Evolutionary conservation across 208 protist genomes (phyloP), one percentile per base, ranked within the genome.

Genomic region (Acanthamoeba triangularis): DNA sequence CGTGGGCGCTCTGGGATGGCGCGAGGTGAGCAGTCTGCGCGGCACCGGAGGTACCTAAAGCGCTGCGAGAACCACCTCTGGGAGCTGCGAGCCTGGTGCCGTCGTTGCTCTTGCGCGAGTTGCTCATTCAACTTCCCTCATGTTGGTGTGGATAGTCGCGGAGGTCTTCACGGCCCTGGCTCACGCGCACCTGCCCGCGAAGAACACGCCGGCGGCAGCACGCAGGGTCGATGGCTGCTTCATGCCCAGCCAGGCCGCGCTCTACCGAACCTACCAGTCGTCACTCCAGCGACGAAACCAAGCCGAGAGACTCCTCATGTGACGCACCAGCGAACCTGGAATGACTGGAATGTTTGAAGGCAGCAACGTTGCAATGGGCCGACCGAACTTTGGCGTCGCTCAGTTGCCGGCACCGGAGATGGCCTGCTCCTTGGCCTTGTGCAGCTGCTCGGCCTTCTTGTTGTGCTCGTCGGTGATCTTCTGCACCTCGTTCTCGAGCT

Each of bases 401-500:
- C 59, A 63, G 59, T 63, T 63, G 59, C 59, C 59, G 59, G 14
- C 59, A 49, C 80, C 80, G 49, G 44, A 44, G 80, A 88, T 88
- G 49, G 80, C 80, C 80, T 88, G 41, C 80, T 92, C 87, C 87
- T 92, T 92, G 25, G 52, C 63, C 87, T 92, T 92, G 87, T 47
- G 87, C n/a, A 92, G 87, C 54, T 76, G 54, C 28, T 92, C 87
- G 63, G 35, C 37, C 63, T 92, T 92, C n/a, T 76, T 92, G 87
- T 92, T 92, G 63, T 37, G 52, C 35, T 92, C 87, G 47, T 92
- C 87, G 61, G 87, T 92, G 61, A 92, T 37, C 49, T 88, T 88
- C 49, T 88, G 80, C 47, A 92, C 87, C 61, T 92, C 63, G 61
- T 92, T 92, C 35, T 92, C 87, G 87, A 92, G 87, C 61, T 49